Percentiles rank a stretch among this genome's conserved stretches.
Conservation (phyloP, 2,329 filamentous ascomycete genomes). For the Nemania sp. region DNA sequence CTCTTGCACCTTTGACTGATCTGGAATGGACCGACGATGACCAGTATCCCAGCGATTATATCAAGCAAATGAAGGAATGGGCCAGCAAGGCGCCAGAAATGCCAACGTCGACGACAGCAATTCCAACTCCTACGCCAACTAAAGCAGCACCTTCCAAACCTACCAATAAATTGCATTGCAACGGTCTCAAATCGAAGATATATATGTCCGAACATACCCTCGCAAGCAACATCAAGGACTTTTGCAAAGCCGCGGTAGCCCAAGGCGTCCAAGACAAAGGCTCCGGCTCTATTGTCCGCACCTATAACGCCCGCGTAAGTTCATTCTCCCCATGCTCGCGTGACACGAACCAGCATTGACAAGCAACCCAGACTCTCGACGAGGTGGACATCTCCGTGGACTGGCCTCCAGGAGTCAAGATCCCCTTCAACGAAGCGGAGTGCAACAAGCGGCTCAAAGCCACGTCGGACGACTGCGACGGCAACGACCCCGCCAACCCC, state of each 20-base stretch:
- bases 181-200: slow-evolving; percentile 10
- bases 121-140: slow-evolving; percentile 11
- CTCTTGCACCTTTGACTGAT: slow-evolving; percentile 12
- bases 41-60: slow-evolving; percentile 12
- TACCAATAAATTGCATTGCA: slow-evolving; percentile 11
- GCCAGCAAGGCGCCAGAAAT: slow-evolving; percentile 6
- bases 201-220: slow-evolving; percentile 8
- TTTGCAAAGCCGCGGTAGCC: slow-evolving; percentile 9
- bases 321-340: slow-evolving; percentile 8
- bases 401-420: slow-evolving; percentile 11
- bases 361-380: slow-evolving; percentile 13
- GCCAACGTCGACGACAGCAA: slow-evolving; percentile 6
- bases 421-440: slow-evolving; percentile 11
- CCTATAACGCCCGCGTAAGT: slow-evolving; percentile 4
- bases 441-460: slow-evolving; percentile 12
- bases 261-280: slow-evolving; percentile 11
- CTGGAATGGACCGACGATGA: slow-evolving; percentile 13
- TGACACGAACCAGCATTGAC: slow-evolving; percentile 10
- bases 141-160: slow-evolving; percentile 4
- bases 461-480: slow-evolving; percentile 14
- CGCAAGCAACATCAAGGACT: slow-evolving; percentile 6
- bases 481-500: slow-evolving; percentile 16
- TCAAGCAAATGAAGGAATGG: slow-evolving; percentile 13
- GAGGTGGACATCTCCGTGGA: slow-evolving; percentile 13
- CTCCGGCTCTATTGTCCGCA: slow-evolving; percentile 6